phyloP scores from a whole-genome alignment of 2,329 filamentous ascomycete genomes.

The Aspergillus sp. region DNA sequence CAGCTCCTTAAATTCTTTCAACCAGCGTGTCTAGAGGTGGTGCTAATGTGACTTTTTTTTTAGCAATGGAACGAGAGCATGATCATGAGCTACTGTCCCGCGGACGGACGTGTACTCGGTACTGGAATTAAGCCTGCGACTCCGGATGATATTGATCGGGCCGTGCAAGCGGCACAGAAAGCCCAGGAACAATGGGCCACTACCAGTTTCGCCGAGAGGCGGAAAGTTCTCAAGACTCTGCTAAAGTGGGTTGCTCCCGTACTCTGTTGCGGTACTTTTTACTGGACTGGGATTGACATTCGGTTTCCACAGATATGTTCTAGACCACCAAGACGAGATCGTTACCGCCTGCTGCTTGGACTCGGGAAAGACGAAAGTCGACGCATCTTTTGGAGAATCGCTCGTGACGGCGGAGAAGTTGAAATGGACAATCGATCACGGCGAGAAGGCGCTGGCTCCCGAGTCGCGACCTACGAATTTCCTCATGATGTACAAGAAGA shows the following conservation, averaged over 20 bases:
- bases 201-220: conserved; percentile 77
- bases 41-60: conserved; percentile 24
- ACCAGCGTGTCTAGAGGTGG: not conserved
- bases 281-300: not conserved
- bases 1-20: not conserved
- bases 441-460: conserved; percentile 76
- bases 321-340: conserved; percentile 88
- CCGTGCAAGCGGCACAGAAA: conserved; percentile 71
- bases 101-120: conserved; percentile 83
- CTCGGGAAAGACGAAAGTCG: conserved; percentile 94
- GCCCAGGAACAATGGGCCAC: conserved; percentile 79
- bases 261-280: not conserved
- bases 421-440: conserved; percentile 90
- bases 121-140: conserved; percentile 69
- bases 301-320: conserved; percentile 61
- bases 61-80: conserved; percentile 46
- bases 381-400: conserved; percentile 92
- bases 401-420: conserved; percentile 93
- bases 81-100: conserved; percentile 66
- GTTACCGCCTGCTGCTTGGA: conserved; percentile 85
- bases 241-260: conserved; percentile 22
- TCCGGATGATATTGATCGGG: conserved; percentile 75
- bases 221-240: conserved; percentile 78
- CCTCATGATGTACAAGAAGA: conserved; percentile 94
- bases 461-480: conserved; percentile 82